Base-by-base conservation (phyloP, 257 asterid species). In the Dorcoceras hygrometricum region DNA sequence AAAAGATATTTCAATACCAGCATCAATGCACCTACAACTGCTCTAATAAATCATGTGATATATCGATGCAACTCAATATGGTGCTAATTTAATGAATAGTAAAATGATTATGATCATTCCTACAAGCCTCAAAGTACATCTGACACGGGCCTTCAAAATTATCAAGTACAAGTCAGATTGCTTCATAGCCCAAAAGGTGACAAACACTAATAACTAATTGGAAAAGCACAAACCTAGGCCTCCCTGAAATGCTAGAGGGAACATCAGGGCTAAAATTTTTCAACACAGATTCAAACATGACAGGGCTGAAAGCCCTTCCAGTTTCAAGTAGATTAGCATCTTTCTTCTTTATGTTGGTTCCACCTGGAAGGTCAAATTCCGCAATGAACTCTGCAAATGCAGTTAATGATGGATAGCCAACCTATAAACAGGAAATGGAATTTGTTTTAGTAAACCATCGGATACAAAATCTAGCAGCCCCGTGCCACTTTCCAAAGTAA, bases 181-280 rank as follows among this genome's bases (percentile, higher is more conserved):
- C 3, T 34, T 10, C 59, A 61, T 29, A 46, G 8, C 43, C 16
- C 12, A 63, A 23, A 63, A 58, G 62, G 7, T 73, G 65, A 29
- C 11, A 23, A 67, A 57, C 62, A 65, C 62, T 59, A 32, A 36
- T 56, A 54, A 48, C 63, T 48, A 24, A 28, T 61, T 46, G 54
- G 54, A 46, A 46, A 67, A 73, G 62, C 66, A 70, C 82, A n/a
- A 29, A 90, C 97, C 98, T 88, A 59, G 90, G 86, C 77, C 96
- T 86, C 56, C 90, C 86, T 48, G 84, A 80, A 56, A 74, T 72
- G 71, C 84, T 71, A 56, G 80, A 66, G 23, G 86, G 78, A 27
- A 87, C 72, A 76, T 92, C 98, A 73, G 98, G 98, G 36, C 96
- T 87, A 75, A 93, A 93, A 56, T 83, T 89, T 73, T 74, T 77